Percentiles rank a stretch among this genome's conserved stretches.
These are phyloP conservation scores for Umbelopsis ramanniana DNA, from an alignment of 192 early-diverging fungal genomes.

Conservation along the genomic window DNA sequence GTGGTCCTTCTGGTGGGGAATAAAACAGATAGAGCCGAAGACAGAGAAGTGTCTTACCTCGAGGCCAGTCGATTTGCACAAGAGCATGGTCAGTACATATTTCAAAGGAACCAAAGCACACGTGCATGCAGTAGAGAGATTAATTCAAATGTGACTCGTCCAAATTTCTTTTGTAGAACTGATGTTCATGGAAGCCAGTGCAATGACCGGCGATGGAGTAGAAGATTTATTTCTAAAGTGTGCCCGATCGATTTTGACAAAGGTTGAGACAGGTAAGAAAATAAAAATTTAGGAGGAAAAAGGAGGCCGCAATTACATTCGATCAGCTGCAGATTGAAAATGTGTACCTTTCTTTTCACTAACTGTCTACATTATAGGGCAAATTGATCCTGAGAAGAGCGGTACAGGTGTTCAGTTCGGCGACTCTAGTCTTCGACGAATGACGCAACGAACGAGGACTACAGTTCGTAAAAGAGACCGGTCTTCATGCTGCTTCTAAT, in stretches of 20 bases:
- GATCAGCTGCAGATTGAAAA: background rate
- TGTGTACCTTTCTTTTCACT: background rate
- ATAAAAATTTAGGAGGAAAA: background rate
- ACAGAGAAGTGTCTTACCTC: conserved; percentile 54
- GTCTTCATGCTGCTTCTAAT: conserved; percentile 46
- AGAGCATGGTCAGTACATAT: conserved; percentile 39
- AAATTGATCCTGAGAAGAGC: conserved; percentile 57
- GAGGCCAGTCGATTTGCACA: conserved; percentile 60
- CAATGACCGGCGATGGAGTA: conserved; percentile 61
- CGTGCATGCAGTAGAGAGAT: background rate
- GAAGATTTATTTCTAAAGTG: conserved; percentile 60
- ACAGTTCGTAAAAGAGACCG: conserved; percentile 39
- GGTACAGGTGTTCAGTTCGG: conserved; percentile 59
- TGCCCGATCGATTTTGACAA: conserved; percentile 54
- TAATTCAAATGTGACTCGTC: background rate
- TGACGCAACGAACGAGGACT: conserved; percentile 54
- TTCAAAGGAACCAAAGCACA: background rate
- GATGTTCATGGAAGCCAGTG: conserved; percentile 64
- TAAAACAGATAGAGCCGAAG: conserved; percentile 60
- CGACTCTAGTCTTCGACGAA: conserved; percentile 54
- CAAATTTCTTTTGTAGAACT: conserved; percentile 42
- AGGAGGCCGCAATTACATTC: background rate
- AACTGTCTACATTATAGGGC: conserved; percentile 24
- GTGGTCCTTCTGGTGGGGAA: conserved; percentile 76
- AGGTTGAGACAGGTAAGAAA: conserved; percentile 53